Base-by-base conservation (phyloP, 345 rosid genomes). In the Salix purpurea region DNA sequence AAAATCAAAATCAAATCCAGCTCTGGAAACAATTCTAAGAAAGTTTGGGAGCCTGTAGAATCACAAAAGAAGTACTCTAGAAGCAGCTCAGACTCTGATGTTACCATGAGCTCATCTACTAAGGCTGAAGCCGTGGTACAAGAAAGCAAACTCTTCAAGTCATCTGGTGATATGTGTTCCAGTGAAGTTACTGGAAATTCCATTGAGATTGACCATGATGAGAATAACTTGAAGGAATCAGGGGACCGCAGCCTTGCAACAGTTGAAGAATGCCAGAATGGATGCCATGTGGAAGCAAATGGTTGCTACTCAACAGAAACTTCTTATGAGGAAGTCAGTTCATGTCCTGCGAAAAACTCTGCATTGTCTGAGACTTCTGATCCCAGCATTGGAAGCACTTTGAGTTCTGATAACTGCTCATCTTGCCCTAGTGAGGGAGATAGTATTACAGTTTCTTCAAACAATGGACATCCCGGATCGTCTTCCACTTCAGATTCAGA, bases 381-480 rank as follows among this genome's bases (percentile, higher is more conserved):
- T 84, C 83, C 84, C 56, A 64, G 76, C 75, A 79, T 75, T 67
- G 84, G 88, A 73, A 86, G 90, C 79, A 81, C 86, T 78, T 89
- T 97, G 54, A 93, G 77, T 83, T 93, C 96, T 60, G 97, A 91
- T 76, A 91, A 91, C 83, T 90, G 97, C 88, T 93, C 96, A 42
- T 91, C 96, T 23, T 96, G 96, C 83, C 89, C 84, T 66, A 90
- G 98, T 32, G 98, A 94, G 75, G 95, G 90, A 74, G 98, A 94
- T 52, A 89, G 92, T 85, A 91, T 84, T 73, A 81, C 90, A 34
- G 86, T 87, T 76, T 90, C 94, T 67, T 90, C 92, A 74, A 88
- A 86, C 77, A 87, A 86, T 56, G 90, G 89, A 74, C 89, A 86
- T 77, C 77, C 83, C 34, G 98, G 86, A 76, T 91, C 97, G 32